Conservation (phyloP, 192 early-diverging fungal genomes). For the Lunasporangiospora selenospora region DNA sequence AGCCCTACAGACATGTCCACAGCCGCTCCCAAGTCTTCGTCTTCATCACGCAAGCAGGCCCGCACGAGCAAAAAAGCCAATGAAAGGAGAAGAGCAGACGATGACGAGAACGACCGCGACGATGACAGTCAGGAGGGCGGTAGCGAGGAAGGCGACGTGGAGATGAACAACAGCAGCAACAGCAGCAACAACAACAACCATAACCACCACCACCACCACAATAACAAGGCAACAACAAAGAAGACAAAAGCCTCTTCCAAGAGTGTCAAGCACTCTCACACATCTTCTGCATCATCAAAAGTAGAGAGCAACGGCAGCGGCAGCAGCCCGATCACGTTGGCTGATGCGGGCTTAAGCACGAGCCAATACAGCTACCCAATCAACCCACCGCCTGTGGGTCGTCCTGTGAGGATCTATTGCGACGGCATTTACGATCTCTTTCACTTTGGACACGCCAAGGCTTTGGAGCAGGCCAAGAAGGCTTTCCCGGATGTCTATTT, state of each 20-base stretch:
- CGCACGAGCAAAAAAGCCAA: conserved; percentile 18
- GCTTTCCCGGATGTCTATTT: conserved; percentile 77
- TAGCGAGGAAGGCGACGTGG: too few species aligned
- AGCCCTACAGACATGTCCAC: conserved; percentile 5
- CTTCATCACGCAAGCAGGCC: conserved; percentile 24
- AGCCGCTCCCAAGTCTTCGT: not conserved
- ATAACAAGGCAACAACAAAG: too few species aligned
- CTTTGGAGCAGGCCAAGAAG: conserved; percentile 86
- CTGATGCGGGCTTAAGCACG: too few species aligned
- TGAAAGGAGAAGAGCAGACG: not conserved
- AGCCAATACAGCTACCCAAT: conserved; percentile 62
- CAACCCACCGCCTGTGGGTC: conserved; percentile 70
- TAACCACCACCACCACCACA: too few species aligned
- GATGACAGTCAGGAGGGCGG: too few species aligned
- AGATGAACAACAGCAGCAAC: not conserved
- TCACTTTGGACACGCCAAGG: conserved; percentile 83
- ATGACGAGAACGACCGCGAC: not conserved
- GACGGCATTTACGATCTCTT: conserved; percentile 90
- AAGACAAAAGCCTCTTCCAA: too few species aligned
- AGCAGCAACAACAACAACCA: not conserved
- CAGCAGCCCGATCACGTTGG: too few species aligned
- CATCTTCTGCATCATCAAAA: too few species aligned
- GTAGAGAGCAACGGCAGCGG: too few species aligned
- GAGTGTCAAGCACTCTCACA: conserved; percentile 1
- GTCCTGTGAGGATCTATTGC: conserved; percentile 81